Evolutionary conservation across 1,284 basidiomycete species (phyloP), one percentile per base, ranked within the genome.

Genomic region (Moniliophthora roreri): DNA sequence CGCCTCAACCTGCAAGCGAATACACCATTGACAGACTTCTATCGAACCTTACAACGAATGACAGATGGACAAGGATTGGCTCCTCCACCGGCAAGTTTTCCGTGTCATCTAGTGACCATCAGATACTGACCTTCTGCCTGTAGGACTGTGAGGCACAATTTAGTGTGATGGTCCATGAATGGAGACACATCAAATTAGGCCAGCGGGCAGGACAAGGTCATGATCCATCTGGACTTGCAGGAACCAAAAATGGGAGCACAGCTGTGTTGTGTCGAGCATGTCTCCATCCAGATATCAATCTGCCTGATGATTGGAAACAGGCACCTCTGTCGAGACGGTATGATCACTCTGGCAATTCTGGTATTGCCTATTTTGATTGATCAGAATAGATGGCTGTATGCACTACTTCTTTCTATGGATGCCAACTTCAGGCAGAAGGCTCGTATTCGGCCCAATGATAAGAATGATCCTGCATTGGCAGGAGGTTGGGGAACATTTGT

Each of bases 401-500:
- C 6, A 1, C 24, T 32, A 6, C 11, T 32, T 6, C 6, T 32
- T 6, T 32, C 28, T 32, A 32, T 32, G 6, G 28, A 32, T 60
- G 61, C 59, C 3, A 64, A 63, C 46, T 65, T 66, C 54, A 55
- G 56, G 20, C 54, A 53, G 42, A 61, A 61, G 38, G 50, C 46
- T 7, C 51, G 41, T 13, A 24, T 55, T 13, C 50, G 52, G 6
- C 51, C 55, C 4, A 46, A 38, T 16, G 32, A 56, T 21, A 21
- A 32, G 0, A 42, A 51, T 23, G 61, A 62, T 44, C 57, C 60
- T 8, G 10, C 53, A 1, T 53, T 64, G 10, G 51, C 54, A 2
- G 54, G 54, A 11, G 62, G 63, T 2, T 64, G 58, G 58, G 61
- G 48, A 10, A 53, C 35, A 2, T 61, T 65, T 52, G 58, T 62